A percentile compares a stretch with the other conserved stretches of the same genome.
Conservation (phyloP, 257 asterid genomes). For the Galeopsis tetrahit region DNA sequence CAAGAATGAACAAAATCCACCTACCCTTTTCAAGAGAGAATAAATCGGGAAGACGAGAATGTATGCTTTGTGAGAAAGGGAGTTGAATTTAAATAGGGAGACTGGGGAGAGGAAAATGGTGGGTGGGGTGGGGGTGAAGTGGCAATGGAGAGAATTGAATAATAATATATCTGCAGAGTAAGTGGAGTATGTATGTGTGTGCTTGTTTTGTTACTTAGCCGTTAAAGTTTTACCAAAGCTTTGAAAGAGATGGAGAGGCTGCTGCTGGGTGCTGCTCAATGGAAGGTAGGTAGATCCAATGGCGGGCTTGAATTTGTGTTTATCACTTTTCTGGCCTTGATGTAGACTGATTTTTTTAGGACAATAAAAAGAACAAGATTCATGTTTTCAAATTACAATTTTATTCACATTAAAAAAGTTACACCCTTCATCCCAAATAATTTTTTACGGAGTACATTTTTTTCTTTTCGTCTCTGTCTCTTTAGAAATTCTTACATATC, state of each 20-base stretch:
- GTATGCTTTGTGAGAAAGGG: slow-evolving; percentile 16
- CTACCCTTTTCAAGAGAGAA: slow-evolving; percentile 22
- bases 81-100: slow-evolving; percentile 26
- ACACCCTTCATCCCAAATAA: too few species aligned
- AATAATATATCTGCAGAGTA: background rate
- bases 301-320: slow-evolving; percentile 29
- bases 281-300: slow-evolving; percentile 34
- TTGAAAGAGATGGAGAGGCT: slow-evolving; percentile 21
- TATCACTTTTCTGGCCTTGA: too few species aligned
- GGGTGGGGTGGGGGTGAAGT: slow-evolving; percentile 18
- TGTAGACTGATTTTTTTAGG: too few species aligned
- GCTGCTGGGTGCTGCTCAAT: background rate
- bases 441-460: too few species aligned
- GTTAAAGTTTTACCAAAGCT: slow-evolving; percentile 23
- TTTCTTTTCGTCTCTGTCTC: too few species aligned
- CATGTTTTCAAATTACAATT: too few species aligned
- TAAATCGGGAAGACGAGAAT: slow-evolving; percentile 23
- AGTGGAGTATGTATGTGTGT: slow-evolving; percentile 21
- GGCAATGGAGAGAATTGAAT: slow-evolving; percentile 25
- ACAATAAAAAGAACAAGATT: too few species aligned
- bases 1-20: slow-evolving; percentile 27
- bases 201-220: slow-evolving; percentile 3
- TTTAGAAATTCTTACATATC: too few species aligned
- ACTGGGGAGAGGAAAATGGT: background rate
- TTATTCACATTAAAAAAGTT: too few species aligned